A percentile compares a stretch with the other conserved stretches of the same genome.
phyloP scores from a whole-genome alignment of 306 rosid species.

The Citrullus colocynthis region DNA sequence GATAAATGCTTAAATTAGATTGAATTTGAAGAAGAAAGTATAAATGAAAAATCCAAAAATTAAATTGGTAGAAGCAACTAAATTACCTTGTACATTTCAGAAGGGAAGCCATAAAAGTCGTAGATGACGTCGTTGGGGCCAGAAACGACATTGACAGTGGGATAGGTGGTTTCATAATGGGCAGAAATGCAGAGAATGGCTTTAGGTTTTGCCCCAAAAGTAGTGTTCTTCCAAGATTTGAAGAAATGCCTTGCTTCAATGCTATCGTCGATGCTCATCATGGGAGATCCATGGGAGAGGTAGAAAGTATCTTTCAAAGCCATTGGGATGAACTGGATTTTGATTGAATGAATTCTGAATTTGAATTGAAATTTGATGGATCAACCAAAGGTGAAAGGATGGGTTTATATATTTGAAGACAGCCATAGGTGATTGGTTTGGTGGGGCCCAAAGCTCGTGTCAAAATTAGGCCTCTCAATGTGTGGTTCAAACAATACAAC shows the following conservation, averaged over 20 bases:
- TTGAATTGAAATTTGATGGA: neutral
- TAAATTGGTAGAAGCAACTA: no score
- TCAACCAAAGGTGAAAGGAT: no score
- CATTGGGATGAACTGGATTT: neutral
- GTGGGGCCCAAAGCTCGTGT: no score
- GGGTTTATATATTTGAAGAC: no score
- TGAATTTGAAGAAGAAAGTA: no score
- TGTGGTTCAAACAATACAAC: no score
- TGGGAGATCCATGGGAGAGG: conserved; percentile 63
- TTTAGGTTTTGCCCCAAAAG: conserved; percentile 19
- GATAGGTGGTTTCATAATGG: conserved; percentile 58
- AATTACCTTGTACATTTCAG: conserved; percentile 44
- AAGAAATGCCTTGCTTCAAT: conserved; percentile 40
- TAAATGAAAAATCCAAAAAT: no score
- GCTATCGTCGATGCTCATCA: conserved; percentile 40
- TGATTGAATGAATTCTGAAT: neutral
- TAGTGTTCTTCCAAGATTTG: conserved; percentile 36
- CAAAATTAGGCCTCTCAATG: no score
- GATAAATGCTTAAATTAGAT: no score
- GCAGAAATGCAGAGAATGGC: conserved; percentile 54
- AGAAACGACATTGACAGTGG: conserved; percentile 38
- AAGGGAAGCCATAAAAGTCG: conserved; percentile 69
- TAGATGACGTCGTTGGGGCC: conserved; percentile 44
- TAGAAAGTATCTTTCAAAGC: conserved; percentile 40
- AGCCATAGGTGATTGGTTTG: no score